phyloP scores from a whole-genome alignment of 371 early-diverging fungal species.

The Mortierella sp. region DNA sequence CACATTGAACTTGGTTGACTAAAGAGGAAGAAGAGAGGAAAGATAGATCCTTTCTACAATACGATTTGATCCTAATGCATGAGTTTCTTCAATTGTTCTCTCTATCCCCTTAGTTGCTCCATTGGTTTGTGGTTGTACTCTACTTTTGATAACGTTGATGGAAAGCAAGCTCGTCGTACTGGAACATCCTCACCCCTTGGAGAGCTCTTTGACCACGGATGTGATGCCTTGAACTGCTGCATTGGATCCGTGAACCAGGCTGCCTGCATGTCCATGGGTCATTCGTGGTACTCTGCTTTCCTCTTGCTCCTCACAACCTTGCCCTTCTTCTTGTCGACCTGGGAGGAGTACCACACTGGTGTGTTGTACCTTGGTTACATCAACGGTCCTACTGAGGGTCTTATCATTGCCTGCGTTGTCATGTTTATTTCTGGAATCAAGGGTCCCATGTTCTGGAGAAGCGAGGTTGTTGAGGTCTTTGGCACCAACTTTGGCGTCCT shows the following conservation, averaged over 20 bases:
- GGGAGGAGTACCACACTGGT: conserved; percentile 97
- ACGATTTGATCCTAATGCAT: background rate
- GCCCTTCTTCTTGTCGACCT: conserved; percentile 93
- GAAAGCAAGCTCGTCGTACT: conserved; percentile 97
- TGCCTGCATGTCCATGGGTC: conserved; percentile 85
- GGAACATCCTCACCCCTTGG: conserved; percentile 96
- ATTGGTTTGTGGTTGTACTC: conserved; percentile 94
- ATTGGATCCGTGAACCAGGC: conserved; percentile 87
- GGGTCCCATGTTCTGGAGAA: conserved; percentile 54
- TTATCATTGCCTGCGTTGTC: conserved; percentile 79
- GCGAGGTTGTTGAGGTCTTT: conserved; percentile 44
- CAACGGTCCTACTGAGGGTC: conserved; percentile 98
- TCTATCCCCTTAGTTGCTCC: conserved; percentile 71
- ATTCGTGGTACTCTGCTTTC: conserved; percentile 74
- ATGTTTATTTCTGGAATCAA: conserved; percentile 80
- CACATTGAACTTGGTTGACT: too few species aligned
- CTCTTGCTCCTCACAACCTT: conserved; percentile 77
- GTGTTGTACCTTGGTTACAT: conserved; percentile 91
- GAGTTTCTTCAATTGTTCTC: background rate
- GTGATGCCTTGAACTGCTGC: conserved; percentile 93
- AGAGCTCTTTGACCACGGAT: conserved; percentile 94
- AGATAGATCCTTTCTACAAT: background rate
- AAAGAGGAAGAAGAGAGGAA: background rate
- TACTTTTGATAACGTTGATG: conserved; percentile 98
- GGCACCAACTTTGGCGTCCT: conserved; percentile 53